Conservation (phyloP, 2,329 filamentous ascomycete genomes). For the Byssothecium circinans region DNA sequence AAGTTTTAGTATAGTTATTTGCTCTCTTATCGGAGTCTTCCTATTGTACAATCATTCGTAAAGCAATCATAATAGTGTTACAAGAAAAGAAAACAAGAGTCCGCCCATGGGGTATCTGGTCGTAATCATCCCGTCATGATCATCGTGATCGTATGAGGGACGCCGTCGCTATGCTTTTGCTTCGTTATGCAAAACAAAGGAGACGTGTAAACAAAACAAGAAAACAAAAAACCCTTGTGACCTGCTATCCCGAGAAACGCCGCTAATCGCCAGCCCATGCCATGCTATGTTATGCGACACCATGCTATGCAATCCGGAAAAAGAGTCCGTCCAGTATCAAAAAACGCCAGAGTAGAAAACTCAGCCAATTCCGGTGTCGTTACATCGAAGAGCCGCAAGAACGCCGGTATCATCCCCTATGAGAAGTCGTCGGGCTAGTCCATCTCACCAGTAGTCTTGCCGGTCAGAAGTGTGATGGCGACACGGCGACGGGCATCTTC, state of each 20-base stretch:
- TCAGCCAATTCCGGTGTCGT: too few relatives aligned
- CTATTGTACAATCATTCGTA: background rate
- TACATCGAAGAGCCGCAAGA: background rate
- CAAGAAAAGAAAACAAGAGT: background rate
- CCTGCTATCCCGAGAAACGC: background rate
- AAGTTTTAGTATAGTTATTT: background rate
- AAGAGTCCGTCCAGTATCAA: too few relatives aligned
- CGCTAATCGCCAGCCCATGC: too few relatives aligned
- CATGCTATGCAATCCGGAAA: too few relatives aligned
- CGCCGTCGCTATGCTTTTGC: background rate
- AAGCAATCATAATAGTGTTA: background rate
- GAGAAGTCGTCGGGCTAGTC: conserved; percentile 13
- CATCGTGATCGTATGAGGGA: background rate
- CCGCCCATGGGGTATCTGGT: background rate
- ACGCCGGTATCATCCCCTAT: background rate
- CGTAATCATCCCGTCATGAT: background rate
- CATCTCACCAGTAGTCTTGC: conserved; percentile 33
- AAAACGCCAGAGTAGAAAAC: too few relatives aligned
- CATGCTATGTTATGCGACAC: too few relatives aligned
- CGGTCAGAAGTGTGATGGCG: conserved; percentile 66
- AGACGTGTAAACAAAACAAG: conserved; percentile 3
- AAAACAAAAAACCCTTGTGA: conserved; percentile 6
- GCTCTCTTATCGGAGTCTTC: background rate
- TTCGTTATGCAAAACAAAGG: background rate
- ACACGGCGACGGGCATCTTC: conserved; percentile 62